Percentiles rank a stretch among this genome's conserved stretches.
Evolutionary conservation across 73 alveolate species (phyloP).

Genomic region (Effrenium voratum): DNA sequence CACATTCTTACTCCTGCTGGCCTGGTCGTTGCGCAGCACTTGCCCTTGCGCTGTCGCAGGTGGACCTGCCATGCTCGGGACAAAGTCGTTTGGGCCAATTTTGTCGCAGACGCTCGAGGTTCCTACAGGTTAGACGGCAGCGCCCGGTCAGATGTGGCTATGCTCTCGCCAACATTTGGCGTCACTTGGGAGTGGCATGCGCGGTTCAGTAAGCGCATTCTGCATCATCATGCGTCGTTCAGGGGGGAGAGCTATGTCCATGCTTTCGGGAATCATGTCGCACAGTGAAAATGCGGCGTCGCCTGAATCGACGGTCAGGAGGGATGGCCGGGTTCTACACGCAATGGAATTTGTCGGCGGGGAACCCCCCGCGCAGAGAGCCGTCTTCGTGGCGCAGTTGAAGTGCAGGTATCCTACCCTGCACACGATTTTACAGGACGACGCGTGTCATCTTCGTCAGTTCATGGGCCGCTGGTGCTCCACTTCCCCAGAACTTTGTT

Average conservation of each 20-base stretch:
- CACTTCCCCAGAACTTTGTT: not conserved
- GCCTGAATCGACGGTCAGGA: not conserved
- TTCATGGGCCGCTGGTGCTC: constrained; percentile 31
- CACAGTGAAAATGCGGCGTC: not conserved
- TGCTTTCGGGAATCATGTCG: not conserved
- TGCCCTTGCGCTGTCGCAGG: not conserved
- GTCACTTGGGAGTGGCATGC: constrained; percentile 34
- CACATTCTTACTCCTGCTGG: not conserved
- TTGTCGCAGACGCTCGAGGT: not conserved
- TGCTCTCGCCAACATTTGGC: constrained; percentile 10
- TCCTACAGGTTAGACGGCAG: not conserved
- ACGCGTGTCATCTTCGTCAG: constrained; percentile 17
- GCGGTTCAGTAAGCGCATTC: not conserved
- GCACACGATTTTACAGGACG: constrained; percentile 8
- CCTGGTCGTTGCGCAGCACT: not conserved
- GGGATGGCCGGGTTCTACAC: not conserved
- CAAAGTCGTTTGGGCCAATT: constrained; percentile 17
- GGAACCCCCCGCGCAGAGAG: not conserved
- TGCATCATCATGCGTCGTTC: constrained; percentile 16
- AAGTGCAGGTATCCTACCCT: not conserved
- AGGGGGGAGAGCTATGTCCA: constrained; percentile 21
- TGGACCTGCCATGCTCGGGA: not conserved
- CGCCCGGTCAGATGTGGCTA: not conserved
- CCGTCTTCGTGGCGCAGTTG: not conserved
- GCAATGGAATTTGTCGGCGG: not conserved